Evolutionary conservation across 768 basidiomycete genomes (phyloP), one percentile per base, ranked within the genome.

Genomic region (Strobilomyces dryophilus): DNA sequence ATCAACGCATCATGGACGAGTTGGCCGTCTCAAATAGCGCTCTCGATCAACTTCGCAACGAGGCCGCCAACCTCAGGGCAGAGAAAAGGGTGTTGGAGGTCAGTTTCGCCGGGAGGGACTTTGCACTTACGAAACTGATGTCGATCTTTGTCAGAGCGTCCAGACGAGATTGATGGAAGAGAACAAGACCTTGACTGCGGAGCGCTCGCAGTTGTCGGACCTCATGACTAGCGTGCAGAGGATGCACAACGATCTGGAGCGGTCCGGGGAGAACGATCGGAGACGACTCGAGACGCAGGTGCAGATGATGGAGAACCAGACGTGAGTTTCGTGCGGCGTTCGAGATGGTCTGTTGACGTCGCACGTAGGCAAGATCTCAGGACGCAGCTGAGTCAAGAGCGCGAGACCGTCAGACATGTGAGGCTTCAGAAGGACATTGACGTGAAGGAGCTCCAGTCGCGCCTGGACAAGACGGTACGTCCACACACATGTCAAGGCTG

Each of bases 1-100:
- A 80, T 55, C 78, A 79, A 56, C 79, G 87, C 50, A 79, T 85
- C 34, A 73, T 80, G 15, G 86, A 89, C 41, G 86, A 90, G 41
- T 73, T 89, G 10, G 74, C 81, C 20, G 68, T 76, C 8, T 76
- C 82, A 3, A 82, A 80, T 55, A 74, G 79, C 24, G 77, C 79
- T 21, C 71, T 86, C 15, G 92, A 95, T 56, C 85, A 89, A 52
- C 73, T 93, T 36, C 83, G 91, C 10, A 91, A 89, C 59, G 95
- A 98, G 61, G 81, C 78, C 57, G 88, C 90, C 3, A 95, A 91
- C 66, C 79, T 97, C 17, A 83, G 88, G 40, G 94, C 93, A 0
- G 95, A 98, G 78, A 95, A 92, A 75, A 87, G 83, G 63, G 89
- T 95, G 34, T 92, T 89, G 87, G 90, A 92, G 85, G 92, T 90